Evolutionary conservation across 1,284 basidiomycete species (phyloP).

Genomic region (Ustilago trichophora): DNA sequence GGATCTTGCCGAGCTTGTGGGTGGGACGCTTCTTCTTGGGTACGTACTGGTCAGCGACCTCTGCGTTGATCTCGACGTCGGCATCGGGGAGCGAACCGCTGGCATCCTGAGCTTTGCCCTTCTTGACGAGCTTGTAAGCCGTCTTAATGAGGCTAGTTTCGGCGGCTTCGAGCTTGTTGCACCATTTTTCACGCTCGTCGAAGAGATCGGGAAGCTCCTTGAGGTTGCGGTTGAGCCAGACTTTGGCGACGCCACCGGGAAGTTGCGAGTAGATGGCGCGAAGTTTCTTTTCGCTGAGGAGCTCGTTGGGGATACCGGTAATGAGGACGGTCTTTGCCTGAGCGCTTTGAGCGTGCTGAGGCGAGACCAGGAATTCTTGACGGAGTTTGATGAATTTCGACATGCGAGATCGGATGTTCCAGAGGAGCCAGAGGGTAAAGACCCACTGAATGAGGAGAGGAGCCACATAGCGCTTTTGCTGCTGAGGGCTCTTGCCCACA

Average conservation of each 20-base stretch:
- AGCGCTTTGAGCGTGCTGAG: constrained; percentile 76
- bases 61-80: constrained; percentile 52
- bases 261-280: constrained; percentile 76
- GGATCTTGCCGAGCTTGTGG: constrained; percentile 76
- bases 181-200: constrained; percentile 79
- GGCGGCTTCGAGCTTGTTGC: constrained; percentile 82
- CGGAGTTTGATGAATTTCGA: constrained; percentile 80
- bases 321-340: constrained; percentile 89
- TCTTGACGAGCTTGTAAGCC: constrained; percentile 73
- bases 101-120: constrained; percentile 61
- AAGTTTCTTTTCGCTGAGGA: constrained; percentile 76
- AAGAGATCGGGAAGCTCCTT: constrained; percentile 84
- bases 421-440: constrained; percentile 76
- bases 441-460: constrained; percentile 60
- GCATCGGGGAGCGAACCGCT: constrained; percentile 31
- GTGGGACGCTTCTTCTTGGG: constrained; percentile 73
- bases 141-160: constrained; percentile 79
- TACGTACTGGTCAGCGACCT: constrained; percentile 58
- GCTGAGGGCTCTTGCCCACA: constrained; percentile 40
- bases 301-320: constrained; percentile 84
- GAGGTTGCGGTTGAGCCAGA: constrained; percentile 88
- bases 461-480: constrained; percentile 59
- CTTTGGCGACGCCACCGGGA: constrained; percentile 83
- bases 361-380: constrained; percentile 82
- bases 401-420: constrained; percentile 83